Evolutionary conservation across 2,329 filamentous ascomycete species (phyloP), one percentile per base, ranked within the genome.

Genomic region (Penicillium sp.): DNA sequence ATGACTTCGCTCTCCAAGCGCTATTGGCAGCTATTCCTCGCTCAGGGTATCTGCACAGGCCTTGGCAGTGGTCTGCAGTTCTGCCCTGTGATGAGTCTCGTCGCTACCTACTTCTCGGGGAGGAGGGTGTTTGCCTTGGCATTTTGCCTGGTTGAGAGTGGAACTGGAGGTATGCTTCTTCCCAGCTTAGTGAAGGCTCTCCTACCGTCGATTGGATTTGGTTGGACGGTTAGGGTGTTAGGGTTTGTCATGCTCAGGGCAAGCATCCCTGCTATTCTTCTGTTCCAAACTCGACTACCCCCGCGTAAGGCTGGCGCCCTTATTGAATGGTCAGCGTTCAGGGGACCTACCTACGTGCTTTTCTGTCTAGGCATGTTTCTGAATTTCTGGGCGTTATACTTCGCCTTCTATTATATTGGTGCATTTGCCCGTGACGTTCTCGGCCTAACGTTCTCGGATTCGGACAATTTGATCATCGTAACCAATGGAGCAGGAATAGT

Each of bases 381-480:
- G 20, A 62, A 61, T 18, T 61, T 62, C 24, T 62, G 61, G 61
- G 60, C 53, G 4, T 45, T 63, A 13, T 62, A 85, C 61, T 81
- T 85, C 54, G 79, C 79, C 5, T 85, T 84, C 63, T 86, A 82
- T 71, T 88, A 86, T 69, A 67, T 87, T 32, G 73, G 79, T 0
- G 74, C 79, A 0, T 85, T 78, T 65, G 72, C 72, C 3, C 75
- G 78, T 34, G 80, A 74, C n/a, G 66, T 68, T 7, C 63, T 78
- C 20, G 61, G 62, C 6, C 76, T 85, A 54, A 74, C 73, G 5
- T 47, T 50, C 16, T 53, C 40, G 16, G 76, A 81, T 6, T 80
- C 81, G 2, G 78, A 85, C 57, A 78, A 78, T 26, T 72, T 87
- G 2, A 75, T 87, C 1, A 73, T 88, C 44, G 78, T 85, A 18